Percentiles rank a stretch among this genome's conserved stretches.
Conservation (phyloP, 2,329 filamentous ascomycete genomes). For the Diplocarpon mali region DNA sequence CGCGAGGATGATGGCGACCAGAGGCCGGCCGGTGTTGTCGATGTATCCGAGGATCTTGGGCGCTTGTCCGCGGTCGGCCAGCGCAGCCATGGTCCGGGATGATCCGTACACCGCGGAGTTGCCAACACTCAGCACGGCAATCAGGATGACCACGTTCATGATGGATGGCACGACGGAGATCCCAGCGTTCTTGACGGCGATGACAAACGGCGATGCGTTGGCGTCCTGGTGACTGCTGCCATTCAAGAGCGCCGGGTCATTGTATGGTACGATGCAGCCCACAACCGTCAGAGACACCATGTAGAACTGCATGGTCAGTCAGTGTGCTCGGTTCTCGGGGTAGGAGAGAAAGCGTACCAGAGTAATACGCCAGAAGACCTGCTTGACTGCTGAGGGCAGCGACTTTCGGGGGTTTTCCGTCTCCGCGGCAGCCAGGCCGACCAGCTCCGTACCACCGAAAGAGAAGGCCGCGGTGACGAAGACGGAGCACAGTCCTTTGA, state of each 20-base stretch:
- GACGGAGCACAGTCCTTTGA: slow-evolving; percentile 55
- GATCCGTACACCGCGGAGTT: slow-evolving; percentile 49
- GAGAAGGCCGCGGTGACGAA: slow-evolving; percentile 53
- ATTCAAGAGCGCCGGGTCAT: slow-evolving; percentile 34
- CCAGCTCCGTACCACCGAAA: slow-evolving; percentile 51
- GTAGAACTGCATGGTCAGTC: slow-evolving; percentile 29
- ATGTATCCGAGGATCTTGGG: slow-evolving; percentile 41
- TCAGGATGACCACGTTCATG: slow-evolving; percentile 51
- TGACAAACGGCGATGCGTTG: slow-evolving; percentile 42
- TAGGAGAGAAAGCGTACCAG: no score
- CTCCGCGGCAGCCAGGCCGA: slow-evolving; percentile 56
- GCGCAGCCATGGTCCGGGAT: slow-evolving; percentile 43
- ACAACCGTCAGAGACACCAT: slow-evolving; percentile 42
- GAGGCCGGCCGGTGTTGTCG: slow-evolving; percentile 39
- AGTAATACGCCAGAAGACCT: slow-evolving; percentile 48
- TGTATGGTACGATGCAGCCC: slow-evolving; percentile 49
- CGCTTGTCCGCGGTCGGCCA: slow-evolving; percentile 44
- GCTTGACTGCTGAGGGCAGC: slow-evolving; percentile 51
- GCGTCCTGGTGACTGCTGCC: slow-evolving; percentile 27
- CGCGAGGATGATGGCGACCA: no score
- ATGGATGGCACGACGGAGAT: slow-evolving; percentile 43
- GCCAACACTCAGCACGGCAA: slow-evolving; percentile 44
- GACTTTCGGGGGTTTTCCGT: slow-evolving; percentile 50
- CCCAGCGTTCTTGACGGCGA: slow-evolving; percentile 49
- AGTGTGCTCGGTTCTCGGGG: no score